Base-by-base conservation (phyloP, 2,329 filamentous ascomycete genomes). In the Myrmaecium sp. region DNA sequence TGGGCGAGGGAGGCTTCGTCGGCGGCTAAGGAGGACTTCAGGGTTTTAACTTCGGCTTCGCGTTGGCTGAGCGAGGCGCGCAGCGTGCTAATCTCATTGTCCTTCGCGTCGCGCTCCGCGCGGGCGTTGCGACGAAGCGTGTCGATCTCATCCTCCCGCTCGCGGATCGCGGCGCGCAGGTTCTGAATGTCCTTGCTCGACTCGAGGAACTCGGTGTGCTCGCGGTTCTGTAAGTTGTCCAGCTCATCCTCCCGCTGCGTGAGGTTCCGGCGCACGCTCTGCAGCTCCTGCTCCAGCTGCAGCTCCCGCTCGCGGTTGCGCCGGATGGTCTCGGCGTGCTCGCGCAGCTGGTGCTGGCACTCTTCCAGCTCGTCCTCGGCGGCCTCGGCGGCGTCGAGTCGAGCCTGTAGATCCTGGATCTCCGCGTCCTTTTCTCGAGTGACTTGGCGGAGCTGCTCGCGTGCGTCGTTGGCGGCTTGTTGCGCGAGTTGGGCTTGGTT, bases 401-500 rank as follows among this genome's bases (percentile, higher is more conserved):
- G 38, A 1, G 46, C 40, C 23, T 48, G 47, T 2, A 54, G 38
- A 10, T 43, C 34, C 27, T 52, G 42, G 10, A 54, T 39, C 22
- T 54, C 49, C n/a, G 45, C 39, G 12, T 49, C 42, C 31, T 52
- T 54, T 29, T 52, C 47, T 16, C 47, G 42, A 6, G 45, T 44
- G 11, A 51, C 35, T 21, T 49, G 43, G 9, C 51, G 35, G 3
- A 52, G 42, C 29, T 48, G 48, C 23, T 54, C 45, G 9, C 41
- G 47, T 14, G 49, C 48, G 17, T 53, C 51, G 13, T 44, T 38
- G 15, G 49, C 49, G 29, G 50, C 48, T 30, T 55, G 51, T 30
- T 53, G 49, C 7, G 50, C 51, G 17, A 53, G 44, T 30, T 53
- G 49, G 1, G 46, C 43, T 29, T 53, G 48, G 25, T 51, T 51